Conservation (phyloP, 345 rosid species). For the Eucalyptus urophylla region DNA sequence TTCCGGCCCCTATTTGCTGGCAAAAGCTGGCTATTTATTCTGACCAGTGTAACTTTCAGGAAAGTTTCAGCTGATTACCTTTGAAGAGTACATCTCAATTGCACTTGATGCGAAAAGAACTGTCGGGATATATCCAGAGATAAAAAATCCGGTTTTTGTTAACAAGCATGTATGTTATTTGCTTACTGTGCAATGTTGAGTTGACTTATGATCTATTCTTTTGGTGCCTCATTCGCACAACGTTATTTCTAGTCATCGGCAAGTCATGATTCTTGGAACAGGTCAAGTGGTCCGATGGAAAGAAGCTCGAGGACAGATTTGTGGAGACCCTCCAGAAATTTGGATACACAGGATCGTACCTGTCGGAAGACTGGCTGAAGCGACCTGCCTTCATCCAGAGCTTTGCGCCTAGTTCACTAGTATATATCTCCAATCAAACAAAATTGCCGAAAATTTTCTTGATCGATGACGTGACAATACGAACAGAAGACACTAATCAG, state of each 20-base stretch:
- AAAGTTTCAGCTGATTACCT: conserved; percentile 20
- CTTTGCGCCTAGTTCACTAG: conserved; percentile 28
- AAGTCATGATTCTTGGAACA: neutral
- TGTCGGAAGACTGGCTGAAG: conserved; percentile 30
- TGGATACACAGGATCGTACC: conserved; percentile 22
- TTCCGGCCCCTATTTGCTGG: neutral
- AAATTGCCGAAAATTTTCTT: conserved; percentile 22
- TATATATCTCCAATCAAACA: conserved; percentile 14
- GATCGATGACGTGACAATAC: conserved; percentile 13
- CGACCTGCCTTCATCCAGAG: conserved; percentile 31
- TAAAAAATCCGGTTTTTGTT: conserved; percentile 24
- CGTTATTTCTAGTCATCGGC: neutral
- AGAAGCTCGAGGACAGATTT: conserved; percentile 18
- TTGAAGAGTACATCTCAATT: conserved; percentile 30
- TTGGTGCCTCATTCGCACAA: neutral
- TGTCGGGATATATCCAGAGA: conserved; percentile 39
- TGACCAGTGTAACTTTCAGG: neutral
- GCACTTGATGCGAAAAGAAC: conserved; percentile 24
- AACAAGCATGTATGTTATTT: conserved; percentile 14
- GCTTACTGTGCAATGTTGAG: neutral
- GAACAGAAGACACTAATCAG: conserved; percentile 36
- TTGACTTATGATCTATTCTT: neutral
- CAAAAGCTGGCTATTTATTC: neutral
- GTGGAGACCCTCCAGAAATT: conserved; percentile 19
- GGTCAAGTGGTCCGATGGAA: conserved; percentile 34